phyloP scores from a whole-genome alignment of 2,329 filamentous ascomycete species.

The Verticillium longisporum region DNA sequence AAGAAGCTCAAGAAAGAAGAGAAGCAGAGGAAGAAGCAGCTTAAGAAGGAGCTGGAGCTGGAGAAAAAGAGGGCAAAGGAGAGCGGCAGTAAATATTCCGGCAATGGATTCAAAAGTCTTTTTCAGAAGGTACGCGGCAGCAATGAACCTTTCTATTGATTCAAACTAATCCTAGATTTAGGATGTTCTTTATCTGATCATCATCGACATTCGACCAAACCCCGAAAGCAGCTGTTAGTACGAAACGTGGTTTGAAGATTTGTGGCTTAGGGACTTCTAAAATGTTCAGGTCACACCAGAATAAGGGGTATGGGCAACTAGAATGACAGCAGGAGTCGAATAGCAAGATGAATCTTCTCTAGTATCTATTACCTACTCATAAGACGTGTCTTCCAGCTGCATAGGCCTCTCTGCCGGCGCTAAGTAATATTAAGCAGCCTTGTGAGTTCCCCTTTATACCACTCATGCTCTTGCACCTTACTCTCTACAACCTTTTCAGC shows the following conservation, averaged over 20 bases:
- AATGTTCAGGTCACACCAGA: no score
- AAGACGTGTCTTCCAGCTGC: no score
- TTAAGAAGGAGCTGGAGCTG: neutral
- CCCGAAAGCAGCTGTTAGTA: neutral
- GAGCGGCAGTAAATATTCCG: neutral
- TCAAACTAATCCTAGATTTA: neutral
- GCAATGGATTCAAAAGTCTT: neutral
- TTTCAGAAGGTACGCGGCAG: conserved; percentile 3
- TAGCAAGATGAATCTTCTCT: no score
- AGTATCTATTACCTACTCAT: no score
- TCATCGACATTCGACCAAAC: conserved; percentile 1
- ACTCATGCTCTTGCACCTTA: no score
- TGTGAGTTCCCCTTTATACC: no score
- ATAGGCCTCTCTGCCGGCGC: no score
- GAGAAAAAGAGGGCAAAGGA: neutral
- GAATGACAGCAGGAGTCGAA: no score
- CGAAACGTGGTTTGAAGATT: no score
- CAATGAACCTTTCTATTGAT: rapidly evolving
- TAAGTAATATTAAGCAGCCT: no score
- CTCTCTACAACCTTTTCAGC: neutral
- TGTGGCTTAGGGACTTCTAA: no score
- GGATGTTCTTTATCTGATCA: conserved; percentile 7
- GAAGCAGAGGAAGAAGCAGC: neutral
- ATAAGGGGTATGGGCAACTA: no score
- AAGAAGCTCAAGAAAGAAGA: neutral